These are phyloP conservation scores for Hymenoscyphus repandus DNA, from an alignment of 2,329 filamentous ascomycete genomes.

Conservation along the genomic window DNA sequence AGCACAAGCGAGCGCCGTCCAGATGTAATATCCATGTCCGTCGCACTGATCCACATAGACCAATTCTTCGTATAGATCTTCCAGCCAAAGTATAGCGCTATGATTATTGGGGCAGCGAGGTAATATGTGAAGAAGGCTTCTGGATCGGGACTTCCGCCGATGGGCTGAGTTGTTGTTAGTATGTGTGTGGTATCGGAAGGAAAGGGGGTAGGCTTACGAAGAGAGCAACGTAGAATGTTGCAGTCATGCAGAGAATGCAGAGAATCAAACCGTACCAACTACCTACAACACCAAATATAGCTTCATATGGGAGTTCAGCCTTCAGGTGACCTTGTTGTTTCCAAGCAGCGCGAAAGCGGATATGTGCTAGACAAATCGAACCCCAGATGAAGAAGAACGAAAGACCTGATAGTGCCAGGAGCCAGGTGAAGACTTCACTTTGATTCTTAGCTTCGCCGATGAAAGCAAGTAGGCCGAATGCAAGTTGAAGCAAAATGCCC, in stretches of 20 bases:
- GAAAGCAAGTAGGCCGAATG: constrained; percentile 55
- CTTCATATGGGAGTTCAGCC: constrained; percentile 39
- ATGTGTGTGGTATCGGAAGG: background rate
- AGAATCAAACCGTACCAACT: constrained; percentile 64
- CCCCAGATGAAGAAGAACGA: constrained; percentile 71
- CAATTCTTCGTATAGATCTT: constrained; percentile 48
- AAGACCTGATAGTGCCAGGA: constrained; percentile 65
- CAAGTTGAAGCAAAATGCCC: constrained; percentile 46
- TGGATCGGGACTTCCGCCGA: constrained; percentile 38
- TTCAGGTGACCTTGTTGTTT: constrained; percentile 48
- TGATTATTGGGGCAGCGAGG: constrained; percentile 48
- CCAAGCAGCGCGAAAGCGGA: constrained; percentile 60
- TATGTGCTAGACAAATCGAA: constrained; percentile 57
- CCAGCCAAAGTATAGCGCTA: constrained; percentile 56
- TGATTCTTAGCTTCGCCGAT: constrained; percentile 41
- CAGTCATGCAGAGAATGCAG: constrained; percentile 62
- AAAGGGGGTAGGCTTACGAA: constrained; percentile 29
- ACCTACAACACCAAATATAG: constrained; percentile 51
- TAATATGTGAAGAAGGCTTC: constrained; percentile 53
- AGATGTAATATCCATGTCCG: constrained; percentile 20
- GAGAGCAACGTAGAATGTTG: constrained; percentile 35
- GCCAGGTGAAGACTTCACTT: constrained; percentile 53
- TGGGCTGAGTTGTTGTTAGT: constrained; percentile 34
- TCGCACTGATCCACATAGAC: constrained; percentile 9
- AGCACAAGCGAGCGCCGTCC: constrained; percentile 12